phyloP scores from a whole-genome alignment of 2,329 filamentous ascomycete genomes.

The Aspergillus melleus region DNA sequence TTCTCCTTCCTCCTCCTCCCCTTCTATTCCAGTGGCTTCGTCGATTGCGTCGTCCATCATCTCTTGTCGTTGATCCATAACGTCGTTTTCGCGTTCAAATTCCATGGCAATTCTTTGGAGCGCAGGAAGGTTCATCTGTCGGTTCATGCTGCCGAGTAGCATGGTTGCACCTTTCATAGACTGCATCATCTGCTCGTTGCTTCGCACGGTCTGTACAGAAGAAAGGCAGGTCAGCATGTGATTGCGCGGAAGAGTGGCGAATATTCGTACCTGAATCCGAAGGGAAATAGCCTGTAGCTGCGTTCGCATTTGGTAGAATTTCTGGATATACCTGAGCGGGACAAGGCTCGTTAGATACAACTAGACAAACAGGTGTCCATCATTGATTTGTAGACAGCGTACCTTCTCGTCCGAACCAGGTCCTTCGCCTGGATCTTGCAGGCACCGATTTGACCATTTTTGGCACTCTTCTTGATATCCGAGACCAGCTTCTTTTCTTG shows the following conservation, averaged over 20 bases:
- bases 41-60: slow-evolving; percentile 99
- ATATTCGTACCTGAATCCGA: slow-evolving; percentile 73
- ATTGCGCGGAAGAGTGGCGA: not conserved
- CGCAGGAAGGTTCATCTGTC: slow-evolving; percentile 93
- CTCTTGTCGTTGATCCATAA: slow-evolving; percentile 98
- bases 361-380: not conserved
- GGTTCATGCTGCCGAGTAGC: slow-evolving; percentile 94
- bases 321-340: slow-evolving; percentile 78
- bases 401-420: slow-evolving; percentile 84
- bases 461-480: slow-evolving; percentile 97
- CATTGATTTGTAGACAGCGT: slow-evolving; percentile 17
- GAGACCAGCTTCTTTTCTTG: slow-evolving; percentile 96
- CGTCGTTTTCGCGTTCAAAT: slow-evolving; percentile 97
- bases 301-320: slow-evolving; percentile 98
- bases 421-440: slow-evolving; percentile 99
- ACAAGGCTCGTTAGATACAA: slow-evolving; percentile 2
- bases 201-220: slow-evolving; percentile 75
- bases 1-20: slow-evolving; percentile 89
- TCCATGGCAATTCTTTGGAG: slow-evolving; percentile 98
- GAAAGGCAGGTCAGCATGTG: not conserved
- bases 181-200: slow-evolving; percentile 99
- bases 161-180: slow-evolving; percentile 98
- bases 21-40: slow-evolving; percentile 83
- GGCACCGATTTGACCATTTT: slow-evolving; percentile 97
- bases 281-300: slow-evolving; percentile 95